Base-by-base conservation (phyloP, 1,139 yeast genomes). In the Kodamaea suecica region DNA sequence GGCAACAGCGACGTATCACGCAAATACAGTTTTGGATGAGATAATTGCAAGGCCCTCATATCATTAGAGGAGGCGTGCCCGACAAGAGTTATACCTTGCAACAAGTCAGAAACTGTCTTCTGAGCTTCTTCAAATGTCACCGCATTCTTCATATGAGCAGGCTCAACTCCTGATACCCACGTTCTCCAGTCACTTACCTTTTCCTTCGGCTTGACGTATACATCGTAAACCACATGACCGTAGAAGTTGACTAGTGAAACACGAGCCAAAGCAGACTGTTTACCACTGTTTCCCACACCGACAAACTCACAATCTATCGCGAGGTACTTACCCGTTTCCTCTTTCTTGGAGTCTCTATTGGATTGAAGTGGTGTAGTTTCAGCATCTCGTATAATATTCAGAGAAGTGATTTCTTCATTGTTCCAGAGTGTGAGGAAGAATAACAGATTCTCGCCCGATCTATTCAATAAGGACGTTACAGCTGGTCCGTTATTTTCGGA, bases 271-370 rank as follows among this genome's bases (percentile, higher is more conserved):
- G 81, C 90, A 4, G 90, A 80, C 30, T 71, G 75, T 23, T 53
- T 49, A 5, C 94, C 95, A 14, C 78, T 79, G 1, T 73, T 76
- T 0, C 96, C 97, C 1, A 84, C 80, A 4, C 97, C 97, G 1
- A 90, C 97, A 66, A 90, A 88, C 52, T 90, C 97, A 66, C 97
- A 88, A 61, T 90, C 97, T 40, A 90, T 75, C 0, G 96, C 88
- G 5, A 90, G 48, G 47, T 75, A 87, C 48, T 74, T 82, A 1
- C 96, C 96, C 1, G 77, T 68, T 33, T 68, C 73, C 31, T 36
- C 45, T 39, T 65, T 66, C 21, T 60, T 49, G 20, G 42, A 31
- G 23, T 52, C 53, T 13, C 39, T 42, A 10, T 27, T 5, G 10
- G 33, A 4, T 17, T 13, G 14, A 17, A 14, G 8, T 13, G 14